phyloP scores from a whole-genome alignment of 495 filamentous ascomycete genomes.

The Pyrenopolyporus hunteri region DNA sequence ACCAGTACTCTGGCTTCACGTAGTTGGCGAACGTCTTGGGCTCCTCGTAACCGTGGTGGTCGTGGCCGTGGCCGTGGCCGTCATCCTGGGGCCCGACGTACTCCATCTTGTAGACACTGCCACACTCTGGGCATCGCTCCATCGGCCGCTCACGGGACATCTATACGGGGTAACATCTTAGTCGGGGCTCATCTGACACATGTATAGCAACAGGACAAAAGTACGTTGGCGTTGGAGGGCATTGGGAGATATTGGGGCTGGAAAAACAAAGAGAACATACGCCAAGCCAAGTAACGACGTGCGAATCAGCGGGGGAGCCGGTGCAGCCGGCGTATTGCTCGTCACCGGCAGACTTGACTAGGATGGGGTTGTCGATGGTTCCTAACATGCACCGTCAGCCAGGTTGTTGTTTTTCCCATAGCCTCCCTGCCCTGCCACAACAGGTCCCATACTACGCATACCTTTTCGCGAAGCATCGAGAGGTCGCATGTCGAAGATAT shows the following conservation, averaged over 20 bases:
- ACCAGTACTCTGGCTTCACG: slow-evolving; percentile 91
- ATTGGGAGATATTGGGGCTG: too few relatives aligned
- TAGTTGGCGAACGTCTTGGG: slow-evolving; percentile 93
- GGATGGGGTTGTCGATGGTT: slow-evolving; percentile 87
- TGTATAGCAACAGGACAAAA: neutral
- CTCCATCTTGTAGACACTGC: slow-evolving; percentile 93
- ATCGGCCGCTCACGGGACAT: slow-evolving; percentile 88
- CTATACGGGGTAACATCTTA: slow-evolving; percentile 54
- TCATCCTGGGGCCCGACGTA: slow-evolving; percentile 85
- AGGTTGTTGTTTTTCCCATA: slow-evolving; percentile 2
- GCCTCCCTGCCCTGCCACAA: too few relatives aligned
- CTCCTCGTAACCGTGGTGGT: slow-evolving; percentile 69
- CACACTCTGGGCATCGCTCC: slow-evolving; percentile 95
- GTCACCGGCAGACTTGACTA: slow-evolving; percentile 86
- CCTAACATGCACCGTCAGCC: slow-evolving; percentile 56
- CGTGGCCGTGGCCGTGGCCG: slow-evolving; percentile 57
- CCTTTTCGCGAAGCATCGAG: slow-evolving; percentile 88
- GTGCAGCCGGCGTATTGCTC: slow-evolving; percentile 98
- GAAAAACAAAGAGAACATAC: slow-evolving; percentile 57
- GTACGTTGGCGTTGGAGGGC: neutral
- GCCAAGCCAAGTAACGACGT: slow-evolving; percentile 86
- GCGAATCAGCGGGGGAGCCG: slow-evolving; percentile 88
- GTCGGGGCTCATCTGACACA: neutral
- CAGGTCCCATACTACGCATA: too few relatives aligned
- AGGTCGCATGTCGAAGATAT: slow-evolving; percentile 98